phyloP scores from a whole-genome alignment of 106 monocot species.

The Dioscorea alata region DNA sequence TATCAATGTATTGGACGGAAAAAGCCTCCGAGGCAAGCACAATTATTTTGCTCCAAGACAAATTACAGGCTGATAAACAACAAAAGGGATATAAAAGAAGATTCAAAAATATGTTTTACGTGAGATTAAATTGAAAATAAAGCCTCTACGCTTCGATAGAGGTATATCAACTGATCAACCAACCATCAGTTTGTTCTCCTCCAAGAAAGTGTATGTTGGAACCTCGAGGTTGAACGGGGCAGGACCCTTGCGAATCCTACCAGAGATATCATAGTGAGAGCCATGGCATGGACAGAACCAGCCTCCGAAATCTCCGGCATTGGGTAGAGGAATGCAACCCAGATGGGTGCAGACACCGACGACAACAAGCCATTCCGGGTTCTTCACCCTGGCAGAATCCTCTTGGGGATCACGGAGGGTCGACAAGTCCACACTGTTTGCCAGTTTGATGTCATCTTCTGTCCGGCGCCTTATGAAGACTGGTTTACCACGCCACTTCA shows the following conservation, averaged over 20 bases:
- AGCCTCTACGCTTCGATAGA: too few species aligned
- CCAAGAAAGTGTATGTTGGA: constrained; percentile 28
- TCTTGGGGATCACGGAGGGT: constrained; percentile 36
- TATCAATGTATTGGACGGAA: too few species aligned
- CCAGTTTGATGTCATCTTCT: constrained; percentile 32
- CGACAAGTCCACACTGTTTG: constrained; percentile 23
- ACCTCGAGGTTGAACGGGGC: constrained; percentile 46
- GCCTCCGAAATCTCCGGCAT: constrained; percentile 35
- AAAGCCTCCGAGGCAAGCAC: too few species aligned
- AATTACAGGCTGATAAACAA: too few species aligned
- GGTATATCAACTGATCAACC: constrained; percentile 13
- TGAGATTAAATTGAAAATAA: too few species aligned
- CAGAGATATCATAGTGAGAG: constrained; percentile 42
- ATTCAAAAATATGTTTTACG: too few species aligned
- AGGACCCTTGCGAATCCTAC: constrained; percentile 45
- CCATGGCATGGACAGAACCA: constrained; percentile 53
- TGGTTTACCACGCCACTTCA: constrained; percentile 48
- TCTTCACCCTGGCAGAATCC: constrained; percentile 26
- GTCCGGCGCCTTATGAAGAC: constrained; percentile 41
- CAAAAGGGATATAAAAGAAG: too few species aligned
- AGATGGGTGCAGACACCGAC: constrained; percentile 40
- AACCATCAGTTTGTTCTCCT: constrained; percentile 39
- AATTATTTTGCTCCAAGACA: too few species aligned
- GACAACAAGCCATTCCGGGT: constrained; percentile 39
- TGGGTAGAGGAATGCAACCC: constrained; percentile 42